A percentile compares a stretch with the other conserved stretches of the same genome.
Evolutionary conservation across 768 basidiomycete genomes (phyloP).

Genomic region (Astraeus odoratus): DNA sequence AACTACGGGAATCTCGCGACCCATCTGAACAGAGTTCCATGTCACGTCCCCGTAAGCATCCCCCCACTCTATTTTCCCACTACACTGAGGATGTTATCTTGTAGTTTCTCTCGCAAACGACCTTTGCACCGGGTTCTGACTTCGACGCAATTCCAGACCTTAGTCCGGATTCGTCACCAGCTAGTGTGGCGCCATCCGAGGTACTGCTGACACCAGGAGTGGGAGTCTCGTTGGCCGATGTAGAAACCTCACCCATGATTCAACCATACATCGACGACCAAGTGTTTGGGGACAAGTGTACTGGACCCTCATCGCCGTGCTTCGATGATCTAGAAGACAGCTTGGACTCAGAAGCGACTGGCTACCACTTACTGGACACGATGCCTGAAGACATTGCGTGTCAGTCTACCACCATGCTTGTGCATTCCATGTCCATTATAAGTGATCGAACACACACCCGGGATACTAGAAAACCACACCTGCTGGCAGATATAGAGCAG

Average conservation of each 20-base stretch:
- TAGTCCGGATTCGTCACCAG: slow-evolving; percentile 6
- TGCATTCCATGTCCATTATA: neutral
- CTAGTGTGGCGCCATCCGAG: slow-evolving; percentile 3
- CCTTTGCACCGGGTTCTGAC: neutral
- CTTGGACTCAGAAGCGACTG: slow-evolving; percentile 9
- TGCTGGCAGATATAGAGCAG: neutral
- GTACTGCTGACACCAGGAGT: slow-evolving; percentile 6
- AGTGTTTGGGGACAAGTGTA: neutral
- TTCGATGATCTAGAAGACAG: slow-evolving; percentile 12
- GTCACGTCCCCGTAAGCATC: neutral
- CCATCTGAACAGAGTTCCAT: neutral
- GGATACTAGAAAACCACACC: neutral
- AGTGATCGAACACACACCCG: neutral
- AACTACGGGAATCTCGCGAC: neutral
- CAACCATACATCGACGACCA: neutral
- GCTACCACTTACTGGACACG: slow-evolving; percentile 3
- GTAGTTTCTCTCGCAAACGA: neutral
- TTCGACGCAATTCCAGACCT: neutral
- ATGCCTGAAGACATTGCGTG: neutral
- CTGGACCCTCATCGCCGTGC: neutral
- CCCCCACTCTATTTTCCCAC: neutral
- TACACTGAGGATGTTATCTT: neutral
- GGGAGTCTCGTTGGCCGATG: neutral
- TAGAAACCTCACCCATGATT: neutral
- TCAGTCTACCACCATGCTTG: neutral